Conservation (phyloP, 257 asterid species). For the Solanum arcanum region DNA sequence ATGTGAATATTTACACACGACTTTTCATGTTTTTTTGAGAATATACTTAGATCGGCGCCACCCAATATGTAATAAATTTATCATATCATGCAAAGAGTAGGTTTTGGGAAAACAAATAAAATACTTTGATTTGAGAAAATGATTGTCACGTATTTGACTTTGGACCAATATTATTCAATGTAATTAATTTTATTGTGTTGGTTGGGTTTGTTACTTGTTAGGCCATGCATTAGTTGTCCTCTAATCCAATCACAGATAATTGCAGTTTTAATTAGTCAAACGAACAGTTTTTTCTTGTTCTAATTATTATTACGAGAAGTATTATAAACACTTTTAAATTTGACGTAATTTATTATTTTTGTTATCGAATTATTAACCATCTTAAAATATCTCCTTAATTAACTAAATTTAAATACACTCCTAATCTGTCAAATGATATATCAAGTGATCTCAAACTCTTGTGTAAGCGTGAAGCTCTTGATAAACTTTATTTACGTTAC, state of each 20-base stretch:
- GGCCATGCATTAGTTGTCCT: background rate
- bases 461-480: background rate
- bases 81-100: slow-evolving; percentile 2
- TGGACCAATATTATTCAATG: background rate
- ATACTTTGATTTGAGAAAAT: background rate
- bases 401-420: background rate
- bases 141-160: slow-evolving; percentile 15
- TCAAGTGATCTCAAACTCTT: background rate
- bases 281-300: background rate
- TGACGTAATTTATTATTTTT: background rate
- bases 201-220: background rate
- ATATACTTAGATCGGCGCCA: background rate
- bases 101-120: background rate
- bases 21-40: background rate
- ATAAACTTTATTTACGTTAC: background rate
- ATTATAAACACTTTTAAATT: background rate
- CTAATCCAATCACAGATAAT: background rate
- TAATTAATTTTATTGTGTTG: background rate
- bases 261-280: background rate
- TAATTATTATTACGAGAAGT: no score
- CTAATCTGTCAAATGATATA: background rate
- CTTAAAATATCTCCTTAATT: no score
- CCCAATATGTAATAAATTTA: background rate
- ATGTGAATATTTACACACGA: background rate
- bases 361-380: rapidly evolving